phyloP scores from a whole-genome alignment of 495 filamentous ascomycete species.

The Neurospora sublineolata region DNA sequence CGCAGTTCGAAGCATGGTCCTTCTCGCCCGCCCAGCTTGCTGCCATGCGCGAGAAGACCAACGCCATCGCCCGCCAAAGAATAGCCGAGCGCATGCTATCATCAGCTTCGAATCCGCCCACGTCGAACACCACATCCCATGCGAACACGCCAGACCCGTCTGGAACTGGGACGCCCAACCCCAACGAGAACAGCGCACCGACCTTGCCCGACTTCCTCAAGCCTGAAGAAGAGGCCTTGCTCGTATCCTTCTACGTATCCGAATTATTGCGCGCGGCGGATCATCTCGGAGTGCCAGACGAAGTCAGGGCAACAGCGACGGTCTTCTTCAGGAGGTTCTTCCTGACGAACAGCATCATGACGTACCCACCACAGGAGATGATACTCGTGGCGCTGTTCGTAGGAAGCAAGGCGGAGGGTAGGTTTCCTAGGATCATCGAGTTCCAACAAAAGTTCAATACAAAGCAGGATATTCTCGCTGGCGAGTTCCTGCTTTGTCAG shows the following conservation, averaged over 20 bases:
- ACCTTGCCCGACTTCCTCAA: conserved; percentile 59
- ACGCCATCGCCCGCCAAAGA: conserved; percentile 56
- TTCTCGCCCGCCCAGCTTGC: conserved; percentile 65
- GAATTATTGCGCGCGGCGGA: conserved; percentile 65
- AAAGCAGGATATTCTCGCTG: conserved; percentile 68
- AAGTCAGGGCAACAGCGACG: conserved; percentile 80
- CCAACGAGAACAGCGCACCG: conserved; percentile 19
- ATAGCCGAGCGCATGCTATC: conserved; percentile 39
- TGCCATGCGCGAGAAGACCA: conserved; percentile 61
- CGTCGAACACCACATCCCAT: conserved; percentile 8
- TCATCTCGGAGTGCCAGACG: conserved; percentile 63
- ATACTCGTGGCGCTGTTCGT: conserved; percentile 81
- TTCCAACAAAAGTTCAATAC: conserved; percentile 52
- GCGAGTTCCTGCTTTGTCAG: conserved; percentile 85
- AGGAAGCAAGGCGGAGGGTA: conserved; percentile 80
- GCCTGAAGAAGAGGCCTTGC: conserved; percentile 64
- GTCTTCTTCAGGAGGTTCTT: conserved; percentile 93
- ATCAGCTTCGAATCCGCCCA: conserved; percentile 10
- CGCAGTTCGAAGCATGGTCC: conserved; percentile 89
- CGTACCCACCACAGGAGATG: conserved; percentile 80
- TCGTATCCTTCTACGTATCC: conserved; percentile 71
- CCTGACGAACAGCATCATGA: conserved; percentile 86
- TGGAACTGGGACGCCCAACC: conserved; percentile 21
- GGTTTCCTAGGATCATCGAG: conserved; percentile 58
- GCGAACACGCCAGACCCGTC: conserved; percentile 26